Percentiles rank a stretch among this genome's conserved stretches.
phyloP scores from a whole-genome alignment of 163 green algal species.

The Volvox carteri region DNA sequence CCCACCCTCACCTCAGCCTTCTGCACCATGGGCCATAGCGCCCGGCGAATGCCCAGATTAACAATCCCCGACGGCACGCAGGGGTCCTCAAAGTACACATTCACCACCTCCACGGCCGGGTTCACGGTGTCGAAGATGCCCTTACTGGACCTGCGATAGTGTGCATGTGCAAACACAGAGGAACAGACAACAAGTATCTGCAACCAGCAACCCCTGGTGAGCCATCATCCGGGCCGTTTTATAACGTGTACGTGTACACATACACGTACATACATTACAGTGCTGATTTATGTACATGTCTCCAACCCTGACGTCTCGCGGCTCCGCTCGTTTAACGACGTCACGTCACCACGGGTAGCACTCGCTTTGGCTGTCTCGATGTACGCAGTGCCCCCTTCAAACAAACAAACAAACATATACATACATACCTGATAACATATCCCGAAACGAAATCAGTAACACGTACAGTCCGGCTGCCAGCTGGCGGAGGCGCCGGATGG shows the following conservation, averaged over 20 bases:
- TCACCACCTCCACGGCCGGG: slow-evolving; percentile 73
- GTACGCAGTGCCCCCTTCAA: no score
- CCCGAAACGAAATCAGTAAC: slow-evolving; percentile 70
- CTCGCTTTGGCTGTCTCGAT: no score
- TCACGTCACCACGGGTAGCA: no score
- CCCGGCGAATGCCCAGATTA: slow-evolving; percentile 84
- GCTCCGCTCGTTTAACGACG: no score
- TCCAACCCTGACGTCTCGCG: no score
- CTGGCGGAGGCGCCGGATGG: slow-evolving; percentile 50
- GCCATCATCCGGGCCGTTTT: no score
- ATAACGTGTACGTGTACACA: no score
- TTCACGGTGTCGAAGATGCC: slow-evolving; percentile 55
- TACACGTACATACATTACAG: no score
- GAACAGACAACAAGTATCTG: background rate
- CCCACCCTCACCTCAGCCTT: slow-evolving; percentile 57
- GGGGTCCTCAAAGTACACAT: slow-evolving; percentile 88
- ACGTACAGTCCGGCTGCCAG: slow-evolving; percentile 53
- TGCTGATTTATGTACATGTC: no score
- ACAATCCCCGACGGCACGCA: slow-evolving; percentile 71
- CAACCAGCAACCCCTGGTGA: no score
- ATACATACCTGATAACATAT: slow-evolving; percentile 68
- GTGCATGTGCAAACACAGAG: no score
- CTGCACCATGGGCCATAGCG: slow-evolving; percentile 79
- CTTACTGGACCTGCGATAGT: slow-evolving; percentile 33
- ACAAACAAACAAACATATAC: no score